Evolutionary conservation across 2,329 filamentous ascomycete species (phyloP).

Genomic region (Botrytis sinoallii): DNA sequence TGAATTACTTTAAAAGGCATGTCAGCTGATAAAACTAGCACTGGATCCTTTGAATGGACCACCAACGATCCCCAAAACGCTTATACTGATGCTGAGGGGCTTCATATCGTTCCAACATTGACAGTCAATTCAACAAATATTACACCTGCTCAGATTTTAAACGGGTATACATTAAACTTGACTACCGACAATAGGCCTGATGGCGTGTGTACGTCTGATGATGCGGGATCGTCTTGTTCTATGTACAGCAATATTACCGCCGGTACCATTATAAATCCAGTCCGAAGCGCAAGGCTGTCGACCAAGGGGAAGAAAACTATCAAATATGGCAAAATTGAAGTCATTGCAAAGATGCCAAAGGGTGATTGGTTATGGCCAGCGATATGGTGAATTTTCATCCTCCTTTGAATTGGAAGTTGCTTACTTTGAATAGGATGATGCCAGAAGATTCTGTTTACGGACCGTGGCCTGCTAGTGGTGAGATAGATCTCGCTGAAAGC

Average conservation of each 20-base stretch:
- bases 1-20: neutral
- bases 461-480: conserved; percentile 49
- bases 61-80: conserved; percentile 48
- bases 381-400: conserved; percentile 32
- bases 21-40: conserved; percentile 31
- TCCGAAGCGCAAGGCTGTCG: conserved; percentile 48
- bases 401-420: neutral
- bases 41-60: conserved; percentile 54
- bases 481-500: conserved; percentile 53
- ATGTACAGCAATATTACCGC: conserved; percentile 42
- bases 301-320: conserved; percentile 48
- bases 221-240: conserved; percentile 40
- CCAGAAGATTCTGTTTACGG: conserved; percentile 48
- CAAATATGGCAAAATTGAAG: conserved; percentile 51
- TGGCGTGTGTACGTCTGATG: conserved; percentile 43
- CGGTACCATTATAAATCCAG: conserved; percentile 48
- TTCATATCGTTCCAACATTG: conserved; percentile 54
- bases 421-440: conserved; percentile 45
- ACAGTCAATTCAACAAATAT: conserved; percentile 44
- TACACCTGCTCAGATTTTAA: conserved; percentile 40
- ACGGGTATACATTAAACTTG: conserved; percentile 46
- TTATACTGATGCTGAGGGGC: conserved; percentile 47
- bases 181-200: conserved; percentile 35
- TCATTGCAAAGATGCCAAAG: conserved; percentile 50
- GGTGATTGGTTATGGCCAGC: conserved; percentile 56